These are phyloP conservation scores for Sarocladiaceae sp. DNA, from an alignment of 2,329 filamentous ascomycete species.

Conservation along the genomic window DNA sequence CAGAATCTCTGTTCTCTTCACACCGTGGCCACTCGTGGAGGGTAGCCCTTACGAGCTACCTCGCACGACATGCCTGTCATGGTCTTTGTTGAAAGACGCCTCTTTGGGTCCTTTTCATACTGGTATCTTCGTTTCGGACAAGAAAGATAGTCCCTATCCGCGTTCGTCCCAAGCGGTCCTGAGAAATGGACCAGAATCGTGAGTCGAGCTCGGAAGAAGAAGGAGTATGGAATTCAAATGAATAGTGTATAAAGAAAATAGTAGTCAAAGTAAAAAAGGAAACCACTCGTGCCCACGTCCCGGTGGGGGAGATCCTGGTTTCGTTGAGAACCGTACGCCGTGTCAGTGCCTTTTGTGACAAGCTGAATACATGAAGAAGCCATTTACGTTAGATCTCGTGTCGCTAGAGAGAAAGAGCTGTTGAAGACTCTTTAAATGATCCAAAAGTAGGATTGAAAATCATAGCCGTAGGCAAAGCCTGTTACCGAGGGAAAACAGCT, in stretches of 20 bases:
- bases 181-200: conserved; percentile 14
- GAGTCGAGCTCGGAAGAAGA: conserved; percentile 13
- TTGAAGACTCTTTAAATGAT: conserved; percentile 32
- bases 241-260: conserved; percentile 14
- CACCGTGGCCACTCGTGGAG: conserved; percentile 8
- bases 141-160: conserved; percentile 15
- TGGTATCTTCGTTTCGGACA: conserved; percentile 29
- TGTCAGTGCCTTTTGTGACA: conserved; percentile 24
- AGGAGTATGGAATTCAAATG: neutral
- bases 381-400: conserved; percentile 24
- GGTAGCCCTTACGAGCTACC: conserved; percentile 16
- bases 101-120: conserved; percentile 24
- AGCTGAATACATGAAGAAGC: conserved; percentile 31
- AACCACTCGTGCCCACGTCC: conserved; percentile 29
- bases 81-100: conserved; percentile 47
- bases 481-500: conserved; percentile 22
- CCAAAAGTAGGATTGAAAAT: conserved; percentile 11
- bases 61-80: conserved; percentile 10
- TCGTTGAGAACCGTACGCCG: conserved; percentile 45
- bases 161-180: conserved; percentile 11
- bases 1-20: conserved; percentile 22
- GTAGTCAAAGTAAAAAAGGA: conserved; percentile 22
- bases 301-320: conserved; percentile 31
- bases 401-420: conserved; percentile 25
- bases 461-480: conserved; percentile 6